Conservation (phyloP, 2,329 filamentous ascomycete species). For the Nannizziopsis barbatae region DNA sequence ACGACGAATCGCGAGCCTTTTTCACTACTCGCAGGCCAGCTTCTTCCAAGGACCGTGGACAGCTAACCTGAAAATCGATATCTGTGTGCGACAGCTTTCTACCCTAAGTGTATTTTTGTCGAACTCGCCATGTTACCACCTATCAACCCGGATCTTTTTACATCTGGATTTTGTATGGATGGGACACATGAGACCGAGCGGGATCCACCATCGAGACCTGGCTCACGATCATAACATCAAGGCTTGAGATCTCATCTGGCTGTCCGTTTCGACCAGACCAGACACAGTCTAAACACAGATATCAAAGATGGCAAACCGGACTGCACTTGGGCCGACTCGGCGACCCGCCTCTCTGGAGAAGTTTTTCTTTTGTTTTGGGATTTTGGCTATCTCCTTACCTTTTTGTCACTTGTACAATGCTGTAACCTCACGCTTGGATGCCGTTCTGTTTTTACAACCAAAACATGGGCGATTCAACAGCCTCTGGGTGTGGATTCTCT, state of each 20-base stretch:
- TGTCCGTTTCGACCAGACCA: neutral
- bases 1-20: neutral
- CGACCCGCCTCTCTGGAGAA: neutral
- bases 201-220: conserved; percentile 15
- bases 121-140: conserved; percentile 9
- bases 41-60: neutral
- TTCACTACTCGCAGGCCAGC: neutral
- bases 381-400: conserved; percentile 26
- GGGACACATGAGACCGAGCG: conserved; percentile 19
- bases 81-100: neutral
- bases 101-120: neutral
- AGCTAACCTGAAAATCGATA: neutral
- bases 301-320: neutral
- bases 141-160: conserved; percentile 10
- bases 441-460: conserved; percentile 76
- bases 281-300: neutral
- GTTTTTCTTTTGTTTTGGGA: conserved; percentile 1
- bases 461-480: conserved; percentile 67
- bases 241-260: conserved; percentile 27
- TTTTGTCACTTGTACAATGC: conserved; percentile 3
- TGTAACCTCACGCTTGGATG: conserved; percentile 46
- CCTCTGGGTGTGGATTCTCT: conserved; percentile 16
- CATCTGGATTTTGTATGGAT: conserved; percentile 11
- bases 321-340: neutral
- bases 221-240: conserved; percentile 60